phyloP scores from a whole-genome alignment of 2,329 filamentous ascomycete genomes.

The Talaromyces rugulosus region DNA sequence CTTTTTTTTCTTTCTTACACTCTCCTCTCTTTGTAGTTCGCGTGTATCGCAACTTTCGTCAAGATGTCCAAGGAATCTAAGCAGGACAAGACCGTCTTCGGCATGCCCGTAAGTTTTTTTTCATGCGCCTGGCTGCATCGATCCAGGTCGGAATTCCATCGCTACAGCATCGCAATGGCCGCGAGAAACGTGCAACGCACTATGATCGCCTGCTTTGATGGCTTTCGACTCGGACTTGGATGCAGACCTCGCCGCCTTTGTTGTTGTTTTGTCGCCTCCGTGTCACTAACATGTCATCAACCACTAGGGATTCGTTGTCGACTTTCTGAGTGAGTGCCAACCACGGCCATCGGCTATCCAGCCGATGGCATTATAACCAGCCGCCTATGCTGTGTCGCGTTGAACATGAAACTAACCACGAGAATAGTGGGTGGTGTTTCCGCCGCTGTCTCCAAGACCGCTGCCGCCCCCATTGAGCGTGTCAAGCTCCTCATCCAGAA shows the following conservation, averaged over 20 bases:
- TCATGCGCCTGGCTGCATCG: conserved; percentile 12
- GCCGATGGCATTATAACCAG: not conserved
- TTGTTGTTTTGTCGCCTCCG: not conserved
- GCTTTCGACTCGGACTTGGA: conserved; percentile 7
- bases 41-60: conserved; percentile 31
- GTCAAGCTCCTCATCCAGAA: conserved; percentile 99
- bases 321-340: conserved; percentile 90
- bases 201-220: conserved; percentile 7
- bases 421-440: conserved; percentile 96
- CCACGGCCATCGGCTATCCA: not conserved
- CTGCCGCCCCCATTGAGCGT: conserved; percentile 99
- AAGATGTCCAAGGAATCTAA: conserved; percentile 45
- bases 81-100: conserved; percentile 53
- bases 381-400: not conserved
- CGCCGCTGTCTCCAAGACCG: conserved; percentile 99
- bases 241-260: not conserved
- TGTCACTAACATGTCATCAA: conserved; percentile 27
- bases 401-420: conserved; percentile 37
- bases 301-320: conserved; percentile 80
- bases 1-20: conserved; percentile 32
- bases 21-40: conserved; percentile 30
- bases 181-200: not conserved
- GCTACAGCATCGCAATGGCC: conserved; percentile 7
- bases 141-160: conserved; percentile 5
- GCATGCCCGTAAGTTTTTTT: conserved; percentile 44